Base-by-base conservation (phyloP, 2,329 filamentous ascomycete species). In the Cladophialophora yegresii region DNA sequence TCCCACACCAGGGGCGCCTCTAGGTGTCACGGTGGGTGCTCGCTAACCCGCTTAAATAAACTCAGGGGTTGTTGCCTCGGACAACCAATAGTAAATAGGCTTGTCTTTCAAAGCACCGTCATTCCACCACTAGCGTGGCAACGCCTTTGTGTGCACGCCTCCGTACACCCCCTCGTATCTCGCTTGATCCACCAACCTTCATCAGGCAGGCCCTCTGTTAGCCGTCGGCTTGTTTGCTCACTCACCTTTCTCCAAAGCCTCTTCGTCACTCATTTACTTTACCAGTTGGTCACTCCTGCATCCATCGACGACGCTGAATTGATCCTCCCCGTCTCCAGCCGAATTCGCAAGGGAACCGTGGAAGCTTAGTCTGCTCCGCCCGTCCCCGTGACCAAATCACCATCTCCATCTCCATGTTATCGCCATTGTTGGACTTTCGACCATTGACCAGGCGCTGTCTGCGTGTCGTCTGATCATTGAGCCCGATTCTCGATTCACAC, bases 401-500 rank as follows among this genome's bases (percentile, higher is more conserved):
- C 12, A 2, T 53, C 45, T 59, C 57, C 57, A 26, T 23, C 45
- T 36, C 57, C 32, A 59, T 59, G 45, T 50, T 50, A 40, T 53
- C 47, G 57, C 32, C 45, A 49, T 54, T 30, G 33, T 58, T 54
- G 58, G 59, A 62, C 45, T 45, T 13, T 55, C 55, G 33, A 59
- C 65, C 61, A 62, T 54, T 67, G 65, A 67, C 58, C 58, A 55
- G 58, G 54, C 62, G 49, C 59, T 51, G 30, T 59, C 47, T 30
- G 16, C 47, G 51, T 23, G 30, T n/a, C 47, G 28, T 59, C 57
- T 59, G 57, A 43, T 58, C 47, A 51, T 54, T 62, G 58, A 61
- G 36, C 49, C 61, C 54, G 58, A 54, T 32, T 30, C 33, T 54
- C 58, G 58, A 47, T 60, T 60, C 33, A 47, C 50, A 61, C 36